Percentiles rank a stretch among this genome's conserved stretches.
These are phyloP conservation scores for Penicillium sp. DNA, from an alignment of 2,329 filamentous ascomycete genomes.

Conservation along the genomic window DNA sequence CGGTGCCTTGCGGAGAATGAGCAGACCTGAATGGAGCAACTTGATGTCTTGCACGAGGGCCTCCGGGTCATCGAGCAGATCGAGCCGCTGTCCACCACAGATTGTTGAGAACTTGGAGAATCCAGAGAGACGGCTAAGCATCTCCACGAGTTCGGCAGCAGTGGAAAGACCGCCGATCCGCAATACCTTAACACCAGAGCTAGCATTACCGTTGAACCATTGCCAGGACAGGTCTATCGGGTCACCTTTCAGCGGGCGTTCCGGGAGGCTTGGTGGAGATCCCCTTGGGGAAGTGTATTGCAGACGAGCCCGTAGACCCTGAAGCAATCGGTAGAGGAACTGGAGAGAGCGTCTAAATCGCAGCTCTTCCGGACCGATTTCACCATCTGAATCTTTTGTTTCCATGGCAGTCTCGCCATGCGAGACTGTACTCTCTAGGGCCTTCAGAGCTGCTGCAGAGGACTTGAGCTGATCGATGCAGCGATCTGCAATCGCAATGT, in stretches of 20 bases:
- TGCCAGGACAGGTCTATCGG: constrained; percentile 67
- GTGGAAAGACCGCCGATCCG: constrained; percentile 68
- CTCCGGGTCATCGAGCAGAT: constrained; percentile 56
- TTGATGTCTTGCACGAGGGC: constrained; percentile 65
- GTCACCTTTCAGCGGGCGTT: constrained; percentile 57
- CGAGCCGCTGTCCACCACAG: constrained; percentile 62
- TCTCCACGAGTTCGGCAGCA: constrained; percentile 62
- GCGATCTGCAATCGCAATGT: constrained; percentile 66
- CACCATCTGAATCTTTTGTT: constrained; percentile 47
- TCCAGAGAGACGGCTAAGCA: constrained; percentile 63
- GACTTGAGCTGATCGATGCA: constrained; percentile 67
- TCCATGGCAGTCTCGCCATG: constrained; percentile 52
- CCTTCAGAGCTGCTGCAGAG: constrained; percentile 57
- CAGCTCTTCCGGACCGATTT: constrained; percentile 54
- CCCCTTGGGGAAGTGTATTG: constrained; percentile 60
- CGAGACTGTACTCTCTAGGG: constrained; percentile 42
- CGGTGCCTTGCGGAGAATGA: constrained; percentile 60
- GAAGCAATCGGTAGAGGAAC: constrained; percentile 64
- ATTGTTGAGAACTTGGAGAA: constrained; percentile 74
- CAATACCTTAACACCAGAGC: constrained; percentile 59
- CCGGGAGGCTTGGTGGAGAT: constrained; percentile 55
- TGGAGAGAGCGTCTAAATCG: constrained; percentile 65
- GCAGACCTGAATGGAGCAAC: constrained; percentile 56
- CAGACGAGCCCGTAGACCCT: constrained; percentile 48
- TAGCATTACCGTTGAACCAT: constrained; percentile 59